A percentile compares a stretch with the other conserved stretches of the same genome.
Conservation (phyloP, 345 rosid genomes). For the Limnanthes douglasii region DNA sequence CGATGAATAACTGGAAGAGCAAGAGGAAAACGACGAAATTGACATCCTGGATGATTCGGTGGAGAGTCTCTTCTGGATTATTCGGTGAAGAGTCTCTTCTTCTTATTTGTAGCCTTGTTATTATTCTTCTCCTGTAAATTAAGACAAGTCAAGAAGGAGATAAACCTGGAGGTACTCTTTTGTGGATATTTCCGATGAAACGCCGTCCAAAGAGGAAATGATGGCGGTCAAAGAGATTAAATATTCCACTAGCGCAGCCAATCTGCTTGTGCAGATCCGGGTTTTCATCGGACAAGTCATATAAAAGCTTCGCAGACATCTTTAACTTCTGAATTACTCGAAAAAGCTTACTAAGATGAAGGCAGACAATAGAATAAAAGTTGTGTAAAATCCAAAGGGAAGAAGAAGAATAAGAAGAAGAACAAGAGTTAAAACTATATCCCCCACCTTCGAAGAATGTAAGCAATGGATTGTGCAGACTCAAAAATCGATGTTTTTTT, state of each 20-base stretch:
- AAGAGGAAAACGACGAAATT: slow-evolving; percentile 59
- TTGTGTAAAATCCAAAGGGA: too few relatives aligned
- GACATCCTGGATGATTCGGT: slow-evolving; percentile 50
- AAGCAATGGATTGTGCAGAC: too few relatives aligned
- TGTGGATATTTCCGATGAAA: slow-evolving; percentile 18
- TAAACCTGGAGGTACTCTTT: slow-evolving; percentile 36
- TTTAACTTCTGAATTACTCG: slow-evolving; percentile 11
- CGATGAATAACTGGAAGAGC: slow-evolving; percentile 67
- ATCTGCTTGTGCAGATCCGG: slow-evolving; percentile 61
- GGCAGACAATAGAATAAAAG: too few relatives aligned
- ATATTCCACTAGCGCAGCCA: slow-evolving; percentile 84
- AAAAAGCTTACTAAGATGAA: too few relatives aligned
- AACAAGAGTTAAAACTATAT: too few relatives aligned
- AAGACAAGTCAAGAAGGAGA: slow-evolving; percentile 8
- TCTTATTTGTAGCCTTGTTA: slow-evolving; percentile 36
- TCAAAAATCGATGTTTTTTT: too few relatives aligned
- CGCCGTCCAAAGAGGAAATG: slow-evolving; percentile 46
- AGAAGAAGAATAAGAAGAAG: too few relatives aligned
- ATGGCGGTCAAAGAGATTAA: slow-evolving; percentile 61
- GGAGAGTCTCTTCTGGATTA: slow-evolving; percentile 34
- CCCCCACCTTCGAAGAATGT: too few relatives aligned
- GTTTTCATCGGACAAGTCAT: slow-evolving; percentile 55
- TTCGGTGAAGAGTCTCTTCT: too few relatives aligned
- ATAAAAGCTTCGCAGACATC: slow-evolving; percentile 56
- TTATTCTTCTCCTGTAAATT: slow-evolving; percentile 43